Base-by-base conservation (phyloP, 345 rosid genomes). In the Lepidium sativum region DNA sequence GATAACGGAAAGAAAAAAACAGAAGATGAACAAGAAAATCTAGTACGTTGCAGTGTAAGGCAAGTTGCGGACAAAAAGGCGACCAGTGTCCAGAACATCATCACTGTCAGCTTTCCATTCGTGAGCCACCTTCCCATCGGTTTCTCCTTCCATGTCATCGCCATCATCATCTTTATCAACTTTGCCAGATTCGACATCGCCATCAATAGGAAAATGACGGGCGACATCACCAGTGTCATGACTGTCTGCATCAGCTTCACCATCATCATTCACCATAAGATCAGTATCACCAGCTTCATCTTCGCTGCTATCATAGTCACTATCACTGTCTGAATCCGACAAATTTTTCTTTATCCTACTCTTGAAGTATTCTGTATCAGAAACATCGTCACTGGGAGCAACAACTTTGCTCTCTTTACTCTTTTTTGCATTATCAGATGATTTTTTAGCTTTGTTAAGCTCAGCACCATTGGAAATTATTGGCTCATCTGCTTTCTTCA, bases 331-430 rank as follows among this genome's bases (percentile, higher is more conserved):
- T 27, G 96, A 86, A 76, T 83, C 95, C 2, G 86, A 83, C 82
- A 88, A 79, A 34, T 80, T 80, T 76, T 81, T 83, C 80, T 83
- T 86, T 34, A 90, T 70, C 74, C 84, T 90, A 77, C 99, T 92
- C 80, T 84, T 90, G 70, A 92, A 86, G 61, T 92, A 92, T 57
- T 92, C 99, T 81, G 79, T 75, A 79, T 90, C 96, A 38, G 95
- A 86, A 65, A 83, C 66, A 12, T 73, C 81, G 68, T 80, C 88
- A 65, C 69, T 81, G 49, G 38, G 47, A 39, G 82, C 80, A 68
- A 69, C 41, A 56, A 61, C 65, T 9, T 68, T 66, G 2, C 59
- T 45, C 54, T 63, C 56, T 58, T 86, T 69, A 50, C 50, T 54
- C 64, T 67, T n/a, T n/a, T n/a, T 77, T 71, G 50, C 55, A 57